Evolutionary conservation across 805 yeast genomes (phyloP).

Genomic region (Priceomyces melissophilus): DNA sequence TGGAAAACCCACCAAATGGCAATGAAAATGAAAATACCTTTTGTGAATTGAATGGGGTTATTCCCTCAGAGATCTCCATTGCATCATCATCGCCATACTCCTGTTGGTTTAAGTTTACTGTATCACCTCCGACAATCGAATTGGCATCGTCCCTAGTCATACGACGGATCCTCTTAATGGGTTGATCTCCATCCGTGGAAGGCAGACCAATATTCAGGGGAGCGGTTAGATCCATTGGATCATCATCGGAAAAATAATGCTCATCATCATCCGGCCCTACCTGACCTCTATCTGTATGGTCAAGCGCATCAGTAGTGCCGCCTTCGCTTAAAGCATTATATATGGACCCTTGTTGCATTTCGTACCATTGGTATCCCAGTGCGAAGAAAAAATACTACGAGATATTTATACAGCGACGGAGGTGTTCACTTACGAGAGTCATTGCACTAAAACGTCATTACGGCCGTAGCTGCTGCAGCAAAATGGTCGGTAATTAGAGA

Average conservation of each 20-base stretch:
- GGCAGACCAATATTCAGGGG: neutral
- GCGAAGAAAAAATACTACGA: too few relatives aligned
- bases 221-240: constrained; percentile 3
- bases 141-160: constrained; percentile 35
- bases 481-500: too few relatives aligned
- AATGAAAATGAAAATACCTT: constrained; percentile 55
- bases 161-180: constrained; percentile 5
- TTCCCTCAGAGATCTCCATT: constrained; percentile 1
- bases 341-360: too few relatives aligned
- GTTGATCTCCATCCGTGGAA: neutral
- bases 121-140: constrained; percentile 51
- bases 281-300: neutral
- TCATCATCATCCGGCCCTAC: neutral
- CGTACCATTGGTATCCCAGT: too few relatives aligned
- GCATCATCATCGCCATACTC: constrained; percentile 9
- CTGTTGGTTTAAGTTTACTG: constrained; percentile 15
- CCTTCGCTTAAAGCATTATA: too few relatives aligned
- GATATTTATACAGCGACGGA: too few relatives aligned
- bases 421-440: too few relatives aligned
- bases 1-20: constrained; percentile 51
- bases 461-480: too few relatives aligned
- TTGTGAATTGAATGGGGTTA: constrained; percentile 31
- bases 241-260: constrained; percentile 1
- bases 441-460: too few relatives aligned
- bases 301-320: too few relatives aligned